Conservation (phyloP, 768 basidiomycete genomes). For the Postia placenta region DNA sequence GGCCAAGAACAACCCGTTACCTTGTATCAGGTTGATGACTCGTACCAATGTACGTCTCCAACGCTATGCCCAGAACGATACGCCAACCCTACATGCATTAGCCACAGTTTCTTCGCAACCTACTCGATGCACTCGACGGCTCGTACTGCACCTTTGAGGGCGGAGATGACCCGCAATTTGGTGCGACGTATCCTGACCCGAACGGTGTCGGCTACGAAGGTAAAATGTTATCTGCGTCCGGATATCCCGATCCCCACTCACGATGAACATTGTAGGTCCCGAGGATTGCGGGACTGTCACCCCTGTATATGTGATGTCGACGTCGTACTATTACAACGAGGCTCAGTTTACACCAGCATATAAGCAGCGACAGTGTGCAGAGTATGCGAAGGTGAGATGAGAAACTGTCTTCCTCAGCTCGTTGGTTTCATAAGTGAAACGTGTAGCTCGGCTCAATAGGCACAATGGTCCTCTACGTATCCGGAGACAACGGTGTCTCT, state of each 20-base stretch:
- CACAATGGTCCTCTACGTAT: slow-evolving; percentile 34
- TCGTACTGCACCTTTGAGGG: slow-evolving; percentile 40
- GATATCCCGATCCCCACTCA: background rate
- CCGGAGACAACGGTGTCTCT: slow-evolving; percentile 40
- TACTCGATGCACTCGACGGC: slow-evolving; percentile 38
- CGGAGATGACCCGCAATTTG: slow-evolving; percentile 33
- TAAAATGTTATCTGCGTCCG: slow-evolving; percentile 18
- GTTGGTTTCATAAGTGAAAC: background rate
- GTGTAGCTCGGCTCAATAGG: slow-evolving; percentile 27
- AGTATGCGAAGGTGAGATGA: slow-evolving; percentile 33
- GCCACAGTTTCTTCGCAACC: slow-evolving; percentile 33
- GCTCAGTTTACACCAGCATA: slow-evolving; percentile 28
- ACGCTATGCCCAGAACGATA: background rate
- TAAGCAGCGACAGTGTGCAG: slow-evolving; percentile 35
- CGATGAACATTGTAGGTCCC: background rate
- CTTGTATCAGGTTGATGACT: slow-evolving; percentile 20
- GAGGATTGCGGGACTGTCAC: slow-evolving; percentile 27
- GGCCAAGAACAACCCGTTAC: slow-evolving; percentile 16
- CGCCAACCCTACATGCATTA: background rate
- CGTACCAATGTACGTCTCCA: slow-evolving; percentile 18
- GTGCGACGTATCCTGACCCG: slow-evolving; percentile 38
- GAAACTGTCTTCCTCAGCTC: too few relatives aligned
- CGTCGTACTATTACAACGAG: slow-evolving; percentile 35
- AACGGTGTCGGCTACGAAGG: slow-evolving; percentile 33
- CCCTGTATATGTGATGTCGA: slow-evolving; percentile 35